Base-by-base conservation (phyloP, 192 early-diverging fungal genomes). In the Coemansia sp. region DNA sequence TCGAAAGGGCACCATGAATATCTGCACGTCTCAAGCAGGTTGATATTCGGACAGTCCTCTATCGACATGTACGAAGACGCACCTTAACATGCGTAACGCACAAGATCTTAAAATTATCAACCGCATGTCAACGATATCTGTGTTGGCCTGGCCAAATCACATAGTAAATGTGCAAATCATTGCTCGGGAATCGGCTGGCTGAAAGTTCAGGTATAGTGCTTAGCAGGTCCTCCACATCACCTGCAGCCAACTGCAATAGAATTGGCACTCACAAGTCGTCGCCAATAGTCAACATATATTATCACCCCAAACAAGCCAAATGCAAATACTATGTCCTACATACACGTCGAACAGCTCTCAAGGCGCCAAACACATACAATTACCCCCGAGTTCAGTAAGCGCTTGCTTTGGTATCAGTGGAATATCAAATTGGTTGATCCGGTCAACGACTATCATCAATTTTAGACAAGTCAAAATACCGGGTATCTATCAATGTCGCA, bases 51-150 rank as follows among this genome's bases (percentile, higher is more conserved):
- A 6, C 53, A 34, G 53, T 34, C 31, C 11, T 33, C 14, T 56
- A 33, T 56, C 53, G 16, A 34, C 53, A 56, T 56, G 33, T n/a
- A 34, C 16, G 33, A 34, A 16, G 0, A 24, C 35, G 53, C 53
- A 34, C 53, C 11, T 35, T 35, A 33, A 33, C 53, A 56, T 56
- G 53, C 31, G 53, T 56, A 56, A 35, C 53, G 53, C 53, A 56
- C 31, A 56, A 35, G 31, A 33, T 4, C 53, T 13, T 34, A 35
- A 16, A 34, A 3, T 16, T 13, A 17, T 56, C 31, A 16, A 33
- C 53, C 7, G 53, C 53, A 56, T 56, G 16, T 0, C 53, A 33
- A 34, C 35, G 16, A 11, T 34, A 11, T 16, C 29, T 17, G 16
- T 33, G 24, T 56, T 34, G 31, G 31, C 31, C 31, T 35, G 29